A percentile compares a stretch with the other conserved stretches of the same genome.
Conservation (phyloP, 2,329 filamentous ascomycete genomes). For the Colletotrichum melonis region DNA sequence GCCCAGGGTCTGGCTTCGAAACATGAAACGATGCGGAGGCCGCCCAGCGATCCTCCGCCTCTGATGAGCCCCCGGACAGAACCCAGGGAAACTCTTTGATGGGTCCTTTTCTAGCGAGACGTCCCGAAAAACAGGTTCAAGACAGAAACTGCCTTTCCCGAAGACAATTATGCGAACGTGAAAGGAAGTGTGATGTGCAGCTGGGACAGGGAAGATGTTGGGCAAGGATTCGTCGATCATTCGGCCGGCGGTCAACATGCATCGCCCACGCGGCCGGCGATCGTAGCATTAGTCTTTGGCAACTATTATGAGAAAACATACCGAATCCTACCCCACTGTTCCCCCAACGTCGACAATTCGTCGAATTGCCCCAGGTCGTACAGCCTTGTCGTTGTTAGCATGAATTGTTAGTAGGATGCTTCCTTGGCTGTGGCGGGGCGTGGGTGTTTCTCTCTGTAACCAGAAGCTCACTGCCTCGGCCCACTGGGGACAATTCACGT, state of each 20-base stretch:
- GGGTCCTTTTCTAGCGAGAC: not conserved
- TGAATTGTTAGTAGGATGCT: not conserved
- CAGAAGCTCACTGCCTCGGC: conserved; percentile 19
- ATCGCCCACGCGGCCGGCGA: not conserved
- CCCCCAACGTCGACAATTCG: not conserved
- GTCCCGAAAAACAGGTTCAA: not conserved
- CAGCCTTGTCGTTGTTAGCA: conserved; percentile 9
- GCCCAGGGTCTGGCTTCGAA: conserved; percentile 20
- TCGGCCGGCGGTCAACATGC: not conserved
- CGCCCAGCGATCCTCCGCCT: conserved; percentile 25
- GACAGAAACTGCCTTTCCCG: conserved; percentile 1
- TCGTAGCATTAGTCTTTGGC: not conserved
- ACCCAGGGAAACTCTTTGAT: not conserved
- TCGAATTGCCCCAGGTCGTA: not conserved
- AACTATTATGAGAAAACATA: not conserved
- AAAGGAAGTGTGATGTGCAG: not conserved
- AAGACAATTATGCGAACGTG: conserved; percentile 10
- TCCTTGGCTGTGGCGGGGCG: conserved; percentile 15
- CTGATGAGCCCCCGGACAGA: not conserved
- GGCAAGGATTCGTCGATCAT: not conserved
- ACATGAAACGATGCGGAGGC: conserved; percentile 33
- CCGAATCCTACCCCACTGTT: not conserved
- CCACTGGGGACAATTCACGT: conserved; percentile 2
- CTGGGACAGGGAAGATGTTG: not conserved
- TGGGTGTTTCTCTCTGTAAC: conserved; percentile 22